Evolutionary conservation across 2,329 filamentous ascomycete genomes (phyloP).

Genomic region (Mycosphaerella arachidis): DNA sequence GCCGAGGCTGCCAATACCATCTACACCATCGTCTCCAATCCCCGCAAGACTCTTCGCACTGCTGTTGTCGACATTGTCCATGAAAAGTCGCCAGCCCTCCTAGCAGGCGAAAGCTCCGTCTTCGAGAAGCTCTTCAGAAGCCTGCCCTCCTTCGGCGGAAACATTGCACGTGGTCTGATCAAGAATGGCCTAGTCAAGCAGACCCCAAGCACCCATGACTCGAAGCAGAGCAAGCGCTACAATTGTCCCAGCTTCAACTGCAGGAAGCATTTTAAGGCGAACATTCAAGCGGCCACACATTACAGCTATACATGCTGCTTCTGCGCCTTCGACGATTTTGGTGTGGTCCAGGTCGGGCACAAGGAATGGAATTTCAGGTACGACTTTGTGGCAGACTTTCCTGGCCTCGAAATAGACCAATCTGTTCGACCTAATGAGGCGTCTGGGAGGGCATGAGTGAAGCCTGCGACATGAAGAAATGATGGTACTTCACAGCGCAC

Average conservation of each 20-base stretch:
- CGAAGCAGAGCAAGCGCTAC: neutral
- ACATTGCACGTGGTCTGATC: neutral
- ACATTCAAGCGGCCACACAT: neutral
- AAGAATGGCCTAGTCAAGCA: neutral
- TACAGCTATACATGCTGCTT: neutral
- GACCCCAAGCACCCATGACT: neutral
- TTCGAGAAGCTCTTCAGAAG: neutral
- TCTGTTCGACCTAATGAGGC: no score
- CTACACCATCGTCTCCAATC: neutral
- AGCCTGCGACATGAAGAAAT: no score
- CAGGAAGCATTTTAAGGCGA: neutral
- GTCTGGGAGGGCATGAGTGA: no score
- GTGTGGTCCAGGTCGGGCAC: no score
- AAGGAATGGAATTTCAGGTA: no score
- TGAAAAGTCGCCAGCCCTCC: neutral
- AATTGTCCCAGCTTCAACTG: neutral
- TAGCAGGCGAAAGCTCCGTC: neutral
- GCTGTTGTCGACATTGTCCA: neutral
- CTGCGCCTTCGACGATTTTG: neutral
- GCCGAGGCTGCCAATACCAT: neutral
- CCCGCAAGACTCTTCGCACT: neutral
- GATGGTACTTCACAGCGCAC: no score
- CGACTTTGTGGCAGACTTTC: no score
- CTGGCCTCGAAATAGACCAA: no score
- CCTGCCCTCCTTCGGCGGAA: neutral